Evolutionary conservation across 129 eudicot species (phyloP).

Genomic region (Tanacetum coccineum): DNA sequence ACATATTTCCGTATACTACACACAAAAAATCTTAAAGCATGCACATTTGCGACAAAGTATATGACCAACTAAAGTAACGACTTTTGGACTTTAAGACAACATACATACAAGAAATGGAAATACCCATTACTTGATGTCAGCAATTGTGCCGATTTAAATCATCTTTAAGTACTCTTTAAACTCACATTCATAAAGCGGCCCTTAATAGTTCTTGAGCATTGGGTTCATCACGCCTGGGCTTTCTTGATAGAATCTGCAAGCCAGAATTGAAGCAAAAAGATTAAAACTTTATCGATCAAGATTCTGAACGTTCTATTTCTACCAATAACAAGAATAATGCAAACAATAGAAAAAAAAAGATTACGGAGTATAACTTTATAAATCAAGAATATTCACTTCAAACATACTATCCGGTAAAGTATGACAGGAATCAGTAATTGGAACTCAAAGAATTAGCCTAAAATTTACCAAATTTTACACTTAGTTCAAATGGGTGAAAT

Average conservation of each 20-base stretch:
- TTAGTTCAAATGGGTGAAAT: constrained; percentile 1
- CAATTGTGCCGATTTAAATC: constrained; percentile 25
- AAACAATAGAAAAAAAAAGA: neutral
- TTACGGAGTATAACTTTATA: too few species aligned
- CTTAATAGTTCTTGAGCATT: constrained; percentile 28
- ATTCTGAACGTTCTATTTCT: neutral
- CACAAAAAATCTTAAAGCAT: constrained; percentile 42
- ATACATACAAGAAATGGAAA: constrained; percentile 50
- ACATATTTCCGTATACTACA: constrained; percentile 39
- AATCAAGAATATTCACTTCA: neutral
- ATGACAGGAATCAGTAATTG: neutral
- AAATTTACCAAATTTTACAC: constrained; percentile 5
- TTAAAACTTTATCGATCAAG: constrained; percentile 24
- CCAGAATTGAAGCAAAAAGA: constrained; percentile 14
- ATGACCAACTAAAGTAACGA: constrained; percentile 28
- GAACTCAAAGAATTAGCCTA: neutral
- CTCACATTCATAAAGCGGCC: constrained; percentile 32
- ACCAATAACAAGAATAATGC: neutral
- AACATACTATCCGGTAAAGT: neutral
- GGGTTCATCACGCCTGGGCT: constrained; percentile 27
- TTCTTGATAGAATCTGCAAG: constrained; percentile 41
- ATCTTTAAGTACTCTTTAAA: constrained; percentile 27
- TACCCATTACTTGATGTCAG: constrained; percentile 43
- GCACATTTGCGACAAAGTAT: constrained; percentile 40
- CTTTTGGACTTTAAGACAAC: constrained; percentile 29